Base-by-base conservation (phyloP, 2,329 filamentous ascomycete species). In the Aspergillus caelatus region DNA sequence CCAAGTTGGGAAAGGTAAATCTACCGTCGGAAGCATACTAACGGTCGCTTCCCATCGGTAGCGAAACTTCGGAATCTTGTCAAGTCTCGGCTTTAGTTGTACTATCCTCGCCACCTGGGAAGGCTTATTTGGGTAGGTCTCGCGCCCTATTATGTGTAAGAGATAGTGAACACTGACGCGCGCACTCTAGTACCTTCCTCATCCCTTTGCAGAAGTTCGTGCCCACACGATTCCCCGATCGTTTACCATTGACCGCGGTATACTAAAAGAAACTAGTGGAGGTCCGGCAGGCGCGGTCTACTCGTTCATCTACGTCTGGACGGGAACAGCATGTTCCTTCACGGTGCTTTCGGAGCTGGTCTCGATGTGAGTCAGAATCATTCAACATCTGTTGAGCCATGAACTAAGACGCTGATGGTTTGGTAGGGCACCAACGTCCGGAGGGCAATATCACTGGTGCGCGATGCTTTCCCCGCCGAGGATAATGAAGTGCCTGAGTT, bases 81-180 rank as follows among this genome's bases (percentile, higher is more conserved):
- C 78, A 2, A 79, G 77, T 28, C 71, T 79, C 36, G 78, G 78
- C 8, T 79, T 80, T 63, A 78, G 76, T 48, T 76, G 74, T 63
- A 78, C 77, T 3, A 72, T 80, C 53, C 75, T 80, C 69, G 71
- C 71, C 48, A 79, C 77, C 7, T 80, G 78, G 78, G 78, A 80
- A 62, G 77, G 74, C 2, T 39, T 55, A 28, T 55, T 55, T 26
- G 52, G 32, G 52, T 55, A 28, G 9, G 70, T 36, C 6, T 36
- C 34, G 14, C 14, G 34, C 14, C 34, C 26, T 26, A 26, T 7
- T 16, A 6, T 16, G 6, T 4, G 7, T 5, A 36, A 36, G 5
- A 6, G 34, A 36, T 78, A 52, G 11, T 7, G 9, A 19, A 16
- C 11, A 19, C 36, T 58, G 9, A 21, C 1, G 30, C 41, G 60